Percentiles rank a stretch among this genome's conserved stretches.
Conservation (phyloP, 106 monocot species). For the Allium cepa region DNA sequence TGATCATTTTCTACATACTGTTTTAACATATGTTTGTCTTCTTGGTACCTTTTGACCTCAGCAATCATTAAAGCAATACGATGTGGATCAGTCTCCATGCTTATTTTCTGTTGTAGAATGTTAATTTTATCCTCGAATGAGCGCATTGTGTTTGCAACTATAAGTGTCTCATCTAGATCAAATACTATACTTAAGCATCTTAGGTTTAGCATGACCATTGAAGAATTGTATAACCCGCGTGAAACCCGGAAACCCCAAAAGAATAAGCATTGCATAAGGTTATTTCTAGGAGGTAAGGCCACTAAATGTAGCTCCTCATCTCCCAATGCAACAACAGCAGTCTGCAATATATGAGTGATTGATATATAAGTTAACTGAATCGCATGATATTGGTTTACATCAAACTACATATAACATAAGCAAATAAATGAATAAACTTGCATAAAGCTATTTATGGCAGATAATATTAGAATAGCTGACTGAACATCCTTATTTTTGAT, state of each 20-base stretch:
- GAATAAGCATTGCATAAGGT: conserved; percentile 32
- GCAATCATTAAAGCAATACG: conserved; percentile 61
- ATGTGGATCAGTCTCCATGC: conserved; percentile 63
- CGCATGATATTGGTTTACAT: too few relatives aligned
- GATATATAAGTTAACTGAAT: too few relatives aligned
- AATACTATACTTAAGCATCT: conserved; percentile 97
- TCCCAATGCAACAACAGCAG: conserved; percentile 71
- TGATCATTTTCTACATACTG: conserved; percentile 88
- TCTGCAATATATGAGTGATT: conserved; percentile 33
- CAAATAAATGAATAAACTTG: too few relatives aligned
- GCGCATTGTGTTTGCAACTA: conserved; percentile 92
- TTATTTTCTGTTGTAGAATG: conserved; percentile 71
- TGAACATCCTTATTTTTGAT: too few relatives aligned
- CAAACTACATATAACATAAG: too few relatives aligned
- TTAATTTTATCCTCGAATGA: conserved; percentile 96
- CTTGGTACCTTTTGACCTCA: conserved; percentile 93
- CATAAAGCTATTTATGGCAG: too few relatives aligned
- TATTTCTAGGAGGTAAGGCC: conserved; percentile 68
- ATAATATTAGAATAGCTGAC: too few relatives aligned
- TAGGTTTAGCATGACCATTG: conserved; percentile 78
- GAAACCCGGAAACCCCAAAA: conserved; percentile 80
- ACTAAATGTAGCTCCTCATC: conserved; percentile 92
- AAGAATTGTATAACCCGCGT: conserved; percentile 63
- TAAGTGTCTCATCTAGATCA: conserved; percentile 96
- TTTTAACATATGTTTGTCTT: conserved; percentile 86